Evolutionary conservation across 192 early-diverging fungal species (phyloP), one percentile per base, ranked within the genome.

Genomic region (Obelidium mucronatum): DNA sequence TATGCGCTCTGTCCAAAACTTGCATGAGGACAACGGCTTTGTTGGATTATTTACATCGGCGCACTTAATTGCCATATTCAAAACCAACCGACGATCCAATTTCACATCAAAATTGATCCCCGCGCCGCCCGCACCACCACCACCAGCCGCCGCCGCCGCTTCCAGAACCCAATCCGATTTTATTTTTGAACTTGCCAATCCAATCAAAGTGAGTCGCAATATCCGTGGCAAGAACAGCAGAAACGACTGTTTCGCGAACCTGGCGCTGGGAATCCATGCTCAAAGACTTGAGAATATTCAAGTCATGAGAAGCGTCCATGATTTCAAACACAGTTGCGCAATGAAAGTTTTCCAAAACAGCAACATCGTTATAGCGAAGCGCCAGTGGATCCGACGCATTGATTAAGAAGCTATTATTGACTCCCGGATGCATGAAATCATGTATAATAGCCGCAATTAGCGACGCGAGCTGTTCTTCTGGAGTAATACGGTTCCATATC

Each of bases 321-420:
- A 84, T 33, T 67, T 80, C 83, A 56, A 82, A 84, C 8, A 80
- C 73, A 1, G 82, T 74, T 15, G 84, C 70, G 35, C 78, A 81
- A 78, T 98, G 97, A 85, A 96, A 94, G 84, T 94, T 94, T 78
- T 98, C 97, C 17, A 98, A 86, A 24, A 98, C 94, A 3, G 95
- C 93, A 66, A 88, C 88, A 83, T 98, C 95, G 80, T 97, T 96
- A 89, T 96, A 98, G 15, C 96, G 79, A 59, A 93, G 81, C 31
- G 97, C 94, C 68, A 96, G 86, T 61, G 95, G 94, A 22, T 95
- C 91, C 34, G 80, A 83, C 0, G 92, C 88, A 17, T 91, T 89
- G 70, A 95, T 89, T 87, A 98, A 90, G 75, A 96, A 98, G 70
- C 89, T 88, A 81, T 98, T 98, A 83, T 94, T 97, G 37, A 97